Base-by-base conservation (phyloP, 2,329 filamentous ascomycete species). In the Graphilbum sp. region DNA sequence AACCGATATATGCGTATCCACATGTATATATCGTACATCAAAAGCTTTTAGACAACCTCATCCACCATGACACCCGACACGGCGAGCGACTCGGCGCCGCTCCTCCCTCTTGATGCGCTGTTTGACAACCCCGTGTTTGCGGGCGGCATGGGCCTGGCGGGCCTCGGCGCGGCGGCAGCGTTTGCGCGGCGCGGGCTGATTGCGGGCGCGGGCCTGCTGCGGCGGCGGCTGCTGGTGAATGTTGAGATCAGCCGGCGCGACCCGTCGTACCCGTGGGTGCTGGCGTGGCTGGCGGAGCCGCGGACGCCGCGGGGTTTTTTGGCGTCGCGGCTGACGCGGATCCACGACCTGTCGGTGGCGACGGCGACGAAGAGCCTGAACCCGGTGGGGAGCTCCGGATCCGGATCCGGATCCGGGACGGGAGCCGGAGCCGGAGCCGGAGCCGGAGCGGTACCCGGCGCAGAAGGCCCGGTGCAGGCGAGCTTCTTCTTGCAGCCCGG, bases 231-330 rank as follows among this genome's bases (percentile, higher is more conserved):
- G 61, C 75, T 98, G 23, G 84, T 96, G 50, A 86, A 95, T 51
- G 76, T 98, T 50, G 90, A 98, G 59, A 94, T 98, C 57, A 88
- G 83, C 56, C 82, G 85, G 53, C 83, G 88, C 50, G 90, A 98
- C 59, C 76, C 85, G 33, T 87, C 88, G 2, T 98, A 96, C 55
- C 77, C 77, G 31, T 96, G 87, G 88, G 75, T 98, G 32, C 68
- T 98, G 10, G 79, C 87, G 46, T 98, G 90, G 87, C 81, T 98
- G 55, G 87, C 86, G 7, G 71, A 84, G 40, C 84, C 85, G 46
- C 83, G 86, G 37, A 69, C 75, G 39, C 58, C 64, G 52, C 63
- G 51, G 48, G 82, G 66, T 43, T 79, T 68, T 51, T 59, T 78
- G 27, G 66, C 67, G 17, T 67, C 62, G 23, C 67, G 64, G 31